Evolutionary conservation across 176 grass and related monocot genomes (phyloP), one percentile per base, ranked within the genome.

Genomic region (Hordeum marinum): DNA sequence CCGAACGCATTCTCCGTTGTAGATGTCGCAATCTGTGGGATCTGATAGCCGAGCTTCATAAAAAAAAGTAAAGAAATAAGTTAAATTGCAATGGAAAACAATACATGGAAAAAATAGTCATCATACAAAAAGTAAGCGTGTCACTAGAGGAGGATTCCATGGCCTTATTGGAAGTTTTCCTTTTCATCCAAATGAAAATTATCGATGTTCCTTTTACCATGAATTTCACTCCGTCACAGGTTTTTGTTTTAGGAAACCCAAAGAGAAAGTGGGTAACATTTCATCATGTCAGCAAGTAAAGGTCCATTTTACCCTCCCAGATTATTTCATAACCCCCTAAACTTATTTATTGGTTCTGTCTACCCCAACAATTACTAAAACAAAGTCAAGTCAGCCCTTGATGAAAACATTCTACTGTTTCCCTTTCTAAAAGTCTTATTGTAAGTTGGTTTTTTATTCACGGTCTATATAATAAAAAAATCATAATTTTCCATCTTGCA

Each of bases 181-280:
- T 45, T 84, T 69, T 21, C 61, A 68, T 85, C 57, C 35, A 40
- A 46, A 27, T 50, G 63, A 59, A 84, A 76, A 64, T 32, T 65
- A 84, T 52, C 12, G 18, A 23, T 54, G 39, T 65, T 4, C 59
- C 34, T 48, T 84, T 84, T 39, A 83, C 18, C 34, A 18, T 18
- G 23, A 75, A 83, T 9, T 48, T 6, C 39, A 31, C 4, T 75
- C 21, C 43, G 0, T 46, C 40, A 70, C 45, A 45, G 12, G 13
- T 75, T 54, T 52, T 75, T 72, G 18, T 5, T 75, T 27, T 52
- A 52, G 25, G 26, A 8, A 52, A 50, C 8, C 45, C 43, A 52
- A 75, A 13, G 11, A 14, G 14, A 72, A 52, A 52, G 25, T 18
- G 4, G 50, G 15, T 50, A 75, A 32, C 43, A 46, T 65, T 34